These are phyloP conservation scores for Cyclospora cayetanensis DNA, from an alignment of 169 alveolate genomes.

Conservation along the genomic window DNA sequence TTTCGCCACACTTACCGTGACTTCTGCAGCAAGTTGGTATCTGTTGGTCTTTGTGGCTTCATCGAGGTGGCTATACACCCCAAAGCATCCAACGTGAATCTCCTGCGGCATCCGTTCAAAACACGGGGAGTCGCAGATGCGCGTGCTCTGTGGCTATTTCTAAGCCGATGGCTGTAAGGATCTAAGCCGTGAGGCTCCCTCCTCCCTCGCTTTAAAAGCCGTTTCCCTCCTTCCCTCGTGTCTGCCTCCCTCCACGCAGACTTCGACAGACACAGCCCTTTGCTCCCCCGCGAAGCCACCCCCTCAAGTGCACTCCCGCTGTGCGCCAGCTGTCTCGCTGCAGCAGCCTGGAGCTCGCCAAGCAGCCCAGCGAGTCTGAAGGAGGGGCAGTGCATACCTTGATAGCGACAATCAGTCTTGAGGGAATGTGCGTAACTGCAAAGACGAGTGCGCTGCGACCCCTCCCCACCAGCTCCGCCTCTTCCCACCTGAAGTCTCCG, in stretches of 20 bases:
- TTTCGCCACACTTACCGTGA: background rate
- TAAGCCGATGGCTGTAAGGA: background rate
- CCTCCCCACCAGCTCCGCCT: conserved; percentile 2
- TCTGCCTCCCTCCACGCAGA: background rate
- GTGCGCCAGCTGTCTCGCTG: background rate
- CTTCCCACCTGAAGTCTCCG: background rate
- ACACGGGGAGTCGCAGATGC: background rate
- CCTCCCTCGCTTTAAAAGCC: background rate
- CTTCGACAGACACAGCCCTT: background rate
- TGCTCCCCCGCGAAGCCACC: background rate
- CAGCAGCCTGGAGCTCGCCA: background rate
- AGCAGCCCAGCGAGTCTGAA: background rate
- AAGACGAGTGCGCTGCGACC: conserved; percentile 43
- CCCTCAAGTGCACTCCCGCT: background rate
- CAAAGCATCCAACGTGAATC: conserved; percentile 53
- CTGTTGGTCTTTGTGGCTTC: conserved; percentile 25
- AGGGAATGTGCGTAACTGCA: background rate
- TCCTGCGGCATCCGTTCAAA: background rate
- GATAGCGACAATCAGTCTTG: background rate
- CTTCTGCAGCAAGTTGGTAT: conserved; percentile 23
- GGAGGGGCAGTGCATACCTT: conserved; percentile 1
- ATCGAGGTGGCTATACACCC: background rate
- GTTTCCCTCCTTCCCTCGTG: background rate
- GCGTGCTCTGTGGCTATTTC: too few relatives aligned
- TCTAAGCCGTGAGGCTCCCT: background rate